phyloP scores from a whole-genome alignment of 805 yeast species.

The Wickerhamiella kurtzmanii region DNA sequence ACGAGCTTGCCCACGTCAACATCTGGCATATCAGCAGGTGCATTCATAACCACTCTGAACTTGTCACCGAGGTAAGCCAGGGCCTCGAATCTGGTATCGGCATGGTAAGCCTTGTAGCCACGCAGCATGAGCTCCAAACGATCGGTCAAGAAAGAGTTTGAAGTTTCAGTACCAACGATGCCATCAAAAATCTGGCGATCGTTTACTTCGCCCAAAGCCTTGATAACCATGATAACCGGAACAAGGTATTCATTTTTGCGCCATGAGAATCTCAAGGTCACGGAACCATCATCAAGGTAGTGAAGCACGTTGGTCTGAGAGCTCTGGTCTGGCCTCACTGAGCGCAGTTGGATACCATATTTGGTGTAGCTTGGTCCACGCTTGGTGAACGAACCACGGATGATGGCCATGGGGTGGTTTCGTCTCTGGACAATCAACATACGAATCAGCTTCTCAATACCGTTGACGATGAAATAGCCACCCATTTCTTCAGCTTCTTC shows the following conservation, averaged over 20 bases:
- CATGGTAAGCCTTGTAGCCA: slow-evolving; percentile 67
- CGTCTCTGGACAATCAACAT: slow-evolving; percentile 97
- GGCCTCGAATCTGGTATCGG: slow-evolving; percentile 76
- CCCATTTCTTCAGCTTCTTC: slow-evolving; percentile 96
- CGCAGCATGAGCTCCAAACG: slow-evolving; percentile 88
- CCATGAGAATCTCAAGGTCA: slow-evolving; percentile 95
- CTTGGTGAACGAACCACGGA: slow-evolving; percentile 85
- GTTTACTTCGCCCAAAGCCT: slow-evolving; percentile 78
- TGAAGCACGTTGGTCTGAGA: slow-evolving; percentile 97
- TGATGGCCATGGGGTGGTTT: slow-evolving; percentile 95
- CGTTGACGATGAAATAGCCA: slow-evolving; percentile 91
- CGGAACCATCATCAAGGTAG: slow-evolving; percentile 88
- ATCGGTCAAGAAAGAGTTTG: slow-evolving; percentile 90
- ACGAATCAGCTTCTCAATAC: slow-evolving; percentile 91
- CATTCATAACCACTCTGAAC: slow-evolving; percentile 84
- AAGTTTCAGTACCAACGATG: slow-evolving; percentile 75
- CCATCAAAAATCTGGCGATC: slow-evolving; percentile 96
- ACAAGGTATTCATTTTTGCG: slow-evolving; percentile 87
- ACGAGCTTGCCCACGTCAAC: slow-evolving; percentile 83
- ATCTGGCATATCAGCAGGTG: slow-evolving; percentile 78
- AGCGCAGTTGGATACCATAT: slow-evolving; percentile 87
- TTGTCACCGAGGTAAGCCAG: slow-evolving; percentile 90
- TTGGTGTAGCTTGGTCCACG: slow-evolving; percentile 85
- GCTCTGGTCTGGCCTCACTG: slow-evolving; percentile 92
- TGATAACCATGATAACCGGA: slow-evolving; percentile 84